Evolutionary conservation across 2,329 filamentous ascomycete species (phyloP).

Genomic region (Hymenoscyphus fraxineus): DNA sequence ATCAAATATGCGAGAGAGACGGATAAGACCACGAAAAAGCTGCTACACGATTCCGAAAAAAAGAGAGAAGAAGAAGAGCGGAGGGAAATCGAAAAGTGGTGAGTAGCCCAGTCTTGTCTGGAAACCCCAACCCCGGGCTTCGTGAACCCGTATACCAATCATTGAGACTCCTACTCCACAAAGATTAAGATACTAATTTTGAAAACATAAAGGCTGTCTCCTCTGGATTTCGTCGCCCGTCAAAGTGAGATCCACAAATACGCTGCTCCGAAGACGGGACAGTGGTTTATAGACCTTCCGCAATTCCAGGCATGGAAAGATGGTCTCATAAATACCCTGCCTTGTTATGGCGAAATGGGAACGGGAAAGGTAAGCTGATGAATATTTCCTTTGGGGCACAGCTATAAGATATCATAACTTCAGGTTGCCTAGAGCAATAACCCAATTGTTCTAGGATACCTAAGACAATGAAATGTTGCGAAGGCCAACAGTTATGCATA

Average conservation of each 20-base stretch:
- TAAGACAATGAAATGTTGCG: too few relatives aligned
- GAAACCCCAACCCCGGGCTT: too few relatives aligned
- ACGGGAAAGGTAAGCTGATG: slow-evolving; percentile 17
- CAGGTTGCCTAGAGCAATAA: too few relatives aligned
- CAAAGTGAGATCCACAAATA: slow-evolving; percentile 14
- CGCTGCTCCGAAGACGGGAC: slow-evolving; percentile 3
- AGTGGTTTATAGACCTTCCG: slow-evolving; percentile 16
- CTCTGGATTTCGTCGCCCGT: slow-evolving; percentile 16
- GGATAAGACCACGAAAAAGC: background rate
- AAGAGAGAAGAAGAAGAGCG: slow-evolving; percentile 11
- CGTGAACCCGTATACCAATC: too few relatives aligned
- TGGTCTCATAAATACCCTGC: slow-evolving; percentile 14
- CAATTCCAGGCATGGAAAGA: slow-evolving; percentile 19
- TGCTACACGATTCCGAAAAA: background rate
- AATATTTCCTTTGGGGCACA: too few relatives aligned
- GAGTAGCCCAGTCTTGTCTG: too few relatives aligned
- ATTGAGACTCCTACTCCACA: too few relatives aligned
- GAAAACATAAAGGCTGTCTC: slow-evolving; percentile 14
- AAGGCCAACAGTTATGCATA: too few relatives aligned
- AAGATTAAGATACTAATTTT: too few relatives aligned
- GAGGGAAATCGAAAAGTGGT: slow-evolving; percentile 17
- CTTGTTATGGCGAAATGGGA: slow-evolving; percentile 19
- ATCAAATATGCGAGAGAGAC: background rate
- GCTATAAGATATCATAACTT: too few relatives aligned
- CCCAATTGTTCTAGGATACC: too few relatives aligned